These are phyloP conservation scores for Zizania palustris DNA, from an alignment of 202 grass and related monocot genomes.

Conservation along the genomic window DNA sequence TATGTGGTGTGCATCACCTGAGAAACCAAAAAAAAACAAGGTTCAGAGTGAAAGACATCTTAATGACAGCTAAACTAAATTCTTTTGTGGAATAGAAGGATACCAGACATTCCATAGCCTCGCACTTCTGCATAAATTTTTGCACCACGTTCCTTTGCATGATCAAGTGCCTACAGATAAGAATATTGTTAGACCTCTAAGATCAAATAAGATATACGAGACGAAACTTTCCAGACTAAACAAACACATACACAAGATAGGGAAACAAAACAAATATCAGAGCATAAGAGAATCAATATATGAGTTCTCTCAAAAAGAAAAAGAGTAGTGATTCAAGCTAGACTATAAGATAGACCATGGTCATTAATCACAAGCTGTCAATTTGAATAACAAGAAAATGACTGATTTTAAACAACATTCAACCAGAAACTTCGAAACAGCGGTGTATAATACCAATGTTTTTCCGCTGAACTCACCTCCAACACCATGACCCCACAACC, in stretches of 20 bases:
- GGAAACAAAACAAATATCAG: background rate
- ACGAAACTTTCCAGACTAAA: background rate
- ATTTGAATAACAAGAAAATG: conserved; percentile 9
- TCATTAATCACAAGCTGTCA: background rate
- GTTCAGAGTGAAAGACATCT: conserved; percentile 5
- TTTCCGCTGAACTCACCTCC: conserved; percentile 66
- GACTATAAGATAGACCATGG: conserved; percentile 1
- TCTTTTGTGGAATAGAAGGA: conserved; percentile 29
- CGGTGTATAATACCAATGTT: conserved; percentile 1
- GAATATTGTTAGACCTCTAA: conserved; percentile 1
- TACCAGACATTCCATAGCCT: conserved; percentile 97
- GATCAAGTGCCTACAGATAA: conserved; percentile 68
- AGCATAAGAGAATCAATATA: background rate
- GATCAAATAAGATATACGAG: conserved; percentile 21
- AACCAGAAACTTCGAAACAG: conserved; percentile 15
- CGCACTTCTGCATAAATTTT: conserved; percentile 95
- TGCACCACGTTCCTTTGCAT: conserved; percentile 77
- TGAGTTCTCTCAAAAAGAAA: background rate
- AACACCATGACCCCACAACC: conserved; percentile 91
- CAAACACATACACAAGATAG: background rate
- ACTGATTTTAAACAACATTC: conserved; percentile 12
- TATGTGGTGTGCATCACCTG: conserved; percentile 96
- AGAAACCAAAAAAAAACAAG: background rate
- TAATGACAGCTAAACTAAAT: conserved; percentile 2
- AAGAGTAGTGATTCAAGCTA: background rate